Evolutionary conservation across 2,329 filamentous ascomycete species (phyloP).

Genomic region (Leptoxyphium fumago): DNA sequence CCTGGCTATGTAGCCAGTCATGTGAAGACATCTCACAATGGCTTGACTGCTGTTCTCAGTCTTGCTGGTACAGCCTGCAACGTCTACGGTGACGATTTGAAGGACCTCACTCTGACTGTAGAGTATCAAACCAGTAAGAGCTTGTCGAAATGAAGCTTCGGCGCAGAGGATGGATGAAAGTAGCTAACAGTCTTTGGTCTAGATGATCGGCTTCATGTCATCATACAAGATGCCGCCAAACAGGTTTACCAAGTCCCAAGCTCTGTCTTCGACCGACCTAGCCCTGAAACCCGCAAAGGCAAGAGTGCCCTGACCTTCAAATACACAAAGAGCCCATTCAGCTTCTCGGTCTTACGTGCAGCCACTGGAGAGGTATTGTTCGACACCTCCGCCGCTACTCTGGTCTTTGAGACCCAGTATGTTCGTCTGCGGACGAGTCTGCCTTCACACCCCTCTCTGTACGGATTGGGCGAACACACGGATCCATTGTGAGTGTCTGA

Average conservation of each 20-base stretch:
- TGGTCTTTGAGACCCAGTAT: slow-evolving; percentile 70
- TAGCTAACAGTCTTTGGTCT: background rate
- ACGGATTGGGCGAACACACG: slow-evolving; percentile 66
- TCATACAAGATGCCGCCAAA: slow-evolving; percentile 56
- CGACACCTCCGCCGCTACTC: slow-evolving; percentile 49
- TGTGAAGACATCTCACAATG: slow-evolving; percentile 36
- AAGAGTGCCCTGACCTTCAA: slow-evolving; percentile 39
- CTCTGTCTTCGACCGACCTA: slow-evolving; percentile 49
- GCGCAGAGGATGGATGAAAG: too few relatives aligned
- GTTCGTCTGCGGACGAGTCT: slow-evolving; percentile 56
- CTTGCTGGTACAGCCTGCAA: slow-evolving; percentile 54
- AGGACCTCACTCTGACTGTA: slow-evolving; percentile 41
- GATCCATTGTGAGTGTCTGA: slow-evolving; percentile 34
- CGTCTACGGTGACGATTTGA: slow-evolving; percentile 43
- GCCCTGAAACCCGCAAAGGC: slow-evolving; percentile 13
- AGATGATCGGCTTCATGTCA: slow-evolving; percentile 50
- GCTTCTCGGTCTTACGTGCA: slow-evolving; percentile 48
- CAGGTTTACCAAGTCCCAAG: slow-evolving; percentile 63
- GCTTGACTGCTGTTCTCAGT: slow-evolving; percentile 53
- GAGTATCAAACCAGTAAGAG: slow-evolving; percentile 44
- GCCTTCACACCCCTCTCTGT: slow-evolving; percentile 54
- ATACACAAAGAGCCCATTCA: slow-evolving; percentile 45
- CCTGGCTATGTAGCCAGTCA: slow-evolving; percentile 55
- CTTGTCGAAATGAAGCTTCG: background rate
- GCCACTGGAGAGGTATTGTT: slow-evolving; percentile 48